Evolutionary conservation across 345 rosid species (phyloP).

Genomic region (Arabidopsis thaliana): DNA sequence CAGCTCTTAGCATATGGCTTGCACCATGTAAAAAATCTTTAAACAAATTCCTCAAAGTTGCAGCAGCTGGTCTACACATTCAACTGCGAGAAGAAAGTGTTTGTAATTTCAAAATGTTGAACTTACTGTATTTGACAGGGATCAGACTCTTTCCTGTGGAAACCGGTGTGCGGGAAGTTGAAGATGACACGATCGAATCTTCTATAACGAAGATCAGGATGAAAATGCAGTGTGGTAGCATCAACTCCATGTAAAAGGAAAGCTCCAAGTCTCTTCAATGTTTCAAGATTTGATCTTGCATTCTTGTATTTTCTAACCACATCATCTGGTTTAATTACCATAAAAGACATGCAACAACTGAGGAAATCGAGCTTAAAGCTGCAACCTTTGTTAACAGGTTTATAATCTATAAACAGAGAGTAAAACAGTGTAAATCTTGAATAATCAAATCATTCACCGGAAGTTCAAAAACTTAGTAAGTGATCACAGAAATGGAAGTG

Average conservation of each 20-base stretch:
- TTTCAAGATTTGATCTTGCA: constrained; percentile 52
- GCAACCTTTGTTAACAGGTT: not conserved
- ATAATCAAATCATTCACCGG: not conserved
- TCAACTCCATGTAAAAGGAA: constrained; percentile 55
- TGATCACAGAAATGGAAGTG: not conserved
- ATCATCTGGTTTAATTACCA: constrained; percentile 44
- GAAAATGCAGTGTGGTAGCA: constrained; percentile 53
- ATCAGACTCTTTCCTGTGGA: constrained; percentile 46
- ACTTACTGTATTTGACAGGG: constrained; percentile 44
- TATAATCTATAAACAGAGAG: not conserved
- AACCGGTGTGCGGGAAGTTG: constrained; percentile 75
- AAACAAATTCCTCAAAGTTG: not conserved
- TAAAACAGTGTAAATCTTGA: not conserved
- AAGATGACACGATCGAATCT: constrained; percentile 60
- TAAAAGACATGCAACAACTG: not conserved
- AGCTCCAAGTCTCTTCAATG: constrained; percentile 52
- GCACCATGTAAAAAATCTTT: constrained; percentile 37
- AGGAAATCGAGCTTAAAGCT: constrained; percentile 23
- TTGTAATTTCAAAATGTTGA: not conserved
- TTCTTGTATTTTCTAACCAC: constrained; percentile 51
- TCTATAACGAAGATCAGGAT: constrained; percentile 43
- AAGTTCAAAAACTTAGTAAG: not conserved
- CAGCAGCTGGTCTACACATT: not conserved
- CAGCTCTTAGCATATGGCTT: constrained; percentile 48
- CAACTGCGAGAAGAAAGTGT: not conserved